Percentiles rank a stretch among this genome's conserved stretches.
phyloP scores from a whole-genome alignment of 371 early-diverging fungal species.

The Smittium culicis region DNA sequence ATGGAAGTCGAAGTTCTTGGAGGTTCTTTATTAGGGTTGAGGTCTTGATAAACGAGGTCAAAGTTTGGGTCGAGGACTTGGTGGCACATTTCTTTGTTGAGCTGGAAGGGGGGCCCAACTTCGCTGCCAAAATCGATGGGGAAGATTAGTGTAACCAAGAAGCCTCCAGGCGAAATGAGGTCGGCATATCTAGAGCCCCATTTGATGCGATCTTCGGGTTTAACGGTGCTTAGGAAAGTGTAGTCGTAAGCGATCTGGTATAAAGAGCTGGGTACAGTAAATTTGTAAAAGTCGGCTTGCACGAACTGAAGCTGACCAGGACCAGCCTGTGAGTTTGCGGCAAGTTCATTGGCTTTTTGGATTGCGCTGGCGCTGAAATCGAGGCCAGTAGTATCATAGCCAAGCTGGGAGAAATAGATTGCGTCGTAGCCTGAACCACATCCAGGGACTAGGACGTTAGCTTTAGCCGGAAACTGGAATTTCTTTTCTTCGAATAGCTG shows the following conservation, averaged over 20 bases:
- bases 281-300: slow-evolving; percentile 57
- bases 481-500: slow-evolving; percentile 40
- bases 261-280: slow-evolving; percentile 36
- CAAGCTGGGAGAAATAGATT: slow-evolving; percentile 42
- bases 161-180: slow-evolving; percentile 52
- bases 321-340: slow-evolving; percentile 25
- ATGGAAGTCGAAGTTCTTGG: not conserved
- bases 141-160: slow-evolving; percentile 68
- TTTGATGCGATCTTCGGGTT: slow-evolving; percentile 42
- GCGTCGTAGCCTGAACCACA: slow-evolving; percentile 76
- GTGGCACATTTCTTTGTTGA: slow-evolving; percentile 39
- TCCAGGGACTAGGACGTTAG: slow-evolving; percentile 62
- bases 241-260: slow-evolving; percentile 74
- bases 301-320: slow-evolving; percentile 38
- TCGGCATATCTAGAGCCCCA: slow-evolving; percentile 63
- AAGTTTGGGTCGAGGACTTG: slow-evolving; percentile 37
- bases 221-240: slow-evolving; percentile 77
- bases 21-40: slow-evolving; percentile 3
- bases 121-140: slow-evolving; percentile 38
- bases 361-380: slow-evolving; percentile 56
- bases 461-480: slow-evolving; percentile 39
- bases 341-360: slow-evolving; percentile 37
- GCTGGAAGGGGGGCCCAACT: slow-evolving; percentile 50
- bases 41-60: slow-evolving; percentile 39
- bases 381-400: slow-evolving; percentile 46